A percentile compares a stretch with the other conserved stretches of the same genome.
Conservation (phyloP, 2,329 filamentous ascomycete species). For the Fusarium burgessii region DNA sequence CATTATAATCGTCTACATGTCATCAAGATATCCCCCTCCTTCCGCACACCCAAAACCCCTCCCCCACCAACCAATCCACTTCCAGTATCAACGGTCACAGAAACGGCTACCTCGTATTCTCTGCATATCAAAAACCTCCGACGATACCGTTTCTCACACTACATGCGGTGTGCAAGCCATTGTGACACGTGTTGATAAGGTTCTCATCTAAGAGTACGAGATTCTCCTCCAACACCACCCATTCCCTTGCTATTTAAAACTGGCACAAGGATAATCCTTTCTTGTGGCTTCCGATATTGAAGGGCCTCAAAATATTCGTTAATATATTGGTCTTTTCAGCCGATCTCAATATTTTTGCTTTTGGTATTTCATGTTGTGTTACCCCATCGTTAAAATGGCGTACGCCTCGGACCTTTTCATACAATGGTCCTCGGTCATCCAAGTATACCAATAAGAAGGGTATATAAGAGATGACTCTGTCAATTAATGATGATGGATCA, state of each 20-base stretch:
- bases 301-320: neutral
- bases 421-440: too few species aligned
- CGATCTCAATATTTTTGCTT: neutral
- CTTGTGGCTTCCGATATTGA: conserved; percentile 1
- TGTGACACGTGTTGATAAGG: conserved; percentile 12
- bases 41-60: neutral
- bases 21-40: neutral
- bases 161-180: neutral
- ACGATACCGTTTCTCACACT: neutral
- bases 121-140: neutral
- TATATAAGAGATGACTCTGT: conserved; percentile 11
- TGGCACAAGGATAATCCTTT: neutral
- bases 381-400: neutral
- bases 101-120: conserved; percentile 9
- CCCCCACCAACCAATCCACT: neutral
- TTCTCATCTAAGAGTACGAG: conserved; percentile 15
- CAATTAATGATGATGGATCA: neutral
- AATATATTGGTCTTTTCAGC: conserved; percentile 2
- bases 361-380: neutral
- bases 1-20: conserved; percentile 11
- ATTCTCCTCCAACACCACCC: neutral
- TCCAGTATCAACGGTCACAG: neutral
- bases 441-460: neutral
- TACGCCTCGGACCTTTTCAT: neutral
- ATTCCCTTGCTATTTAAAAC: neutral